Conservation (phyloP, 352 stramenopile genomes). For the Phytophthora sp. region DNA sequence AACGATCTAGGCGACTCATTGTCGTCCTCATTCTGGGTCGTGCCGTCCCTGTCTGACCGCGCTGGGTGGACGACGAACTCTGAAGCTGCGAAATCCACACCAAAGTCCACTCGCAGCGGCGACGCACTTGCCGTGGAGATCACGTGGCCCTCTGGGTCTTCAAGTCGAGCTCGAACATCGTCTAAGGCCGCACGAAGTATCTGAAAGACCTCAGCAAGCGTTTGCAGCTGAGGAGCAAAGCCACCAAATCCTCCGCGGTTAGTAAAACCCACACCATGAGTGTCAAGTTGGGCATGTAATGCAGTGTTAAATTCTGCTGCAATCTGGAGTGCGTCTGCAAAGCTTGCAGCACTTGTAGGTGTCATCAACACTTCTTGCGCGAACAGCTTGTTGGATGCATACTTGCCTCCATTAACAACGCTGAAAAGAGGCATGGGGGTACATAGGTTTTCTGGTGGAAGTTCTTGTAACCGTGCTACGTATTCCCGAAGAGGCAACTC, state of each 20-base stretch:
- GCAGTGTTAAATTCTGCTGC: conserved; percentile 52
- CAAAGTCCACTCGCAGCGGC: conserved; percentile 57
- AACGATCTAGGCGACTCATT: conserved; percentile 17
- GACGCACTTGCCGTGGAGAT: conserved; percentile 43
- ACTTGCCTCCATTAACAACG: conserved; percentile 66
- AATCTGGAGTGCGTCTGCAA: conserved; percentile 67
- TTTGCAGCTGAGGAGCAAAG: conserved; percentile 67
- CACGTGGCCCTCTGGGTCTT: conserved; percentile 21
- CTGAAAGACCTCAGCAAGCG: conserved; percentile 64
- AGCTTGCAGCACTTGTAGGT: conserved; percentile 58
- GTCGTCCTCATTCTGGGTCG: conserved; percentile 13
- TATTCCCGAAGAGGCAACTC: conserved; percentile 64
- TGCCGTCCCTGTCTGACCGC: background rate
- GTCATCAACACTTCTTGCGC: conserved; percentile 66
- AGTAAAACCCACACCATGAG: conserved; percentile 57
- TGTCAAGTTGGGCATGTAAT: conserved; percentile 51
- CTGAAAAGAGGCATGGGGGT: conserved; percentile 80
- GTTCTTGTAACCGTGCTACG: conserved; percentile 53
- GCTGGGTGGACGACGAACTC: conserved; percentile 46
- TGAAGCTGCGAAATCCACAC: conserved; percentile 67
- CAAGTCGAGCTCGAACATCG: conserved; percentile 41
- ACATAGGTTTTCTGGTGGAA: conserved; percentile 49
- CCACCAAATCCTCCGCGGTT: conserved; percentile 68
- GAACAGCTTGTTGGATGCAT: conserved; percentile 74
- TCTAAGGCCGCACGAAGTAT: conserved; percentile 56